Evolutionary conservation across 116 monocot species (phyloP).

Genomic region (Zostera marina): DNA sequence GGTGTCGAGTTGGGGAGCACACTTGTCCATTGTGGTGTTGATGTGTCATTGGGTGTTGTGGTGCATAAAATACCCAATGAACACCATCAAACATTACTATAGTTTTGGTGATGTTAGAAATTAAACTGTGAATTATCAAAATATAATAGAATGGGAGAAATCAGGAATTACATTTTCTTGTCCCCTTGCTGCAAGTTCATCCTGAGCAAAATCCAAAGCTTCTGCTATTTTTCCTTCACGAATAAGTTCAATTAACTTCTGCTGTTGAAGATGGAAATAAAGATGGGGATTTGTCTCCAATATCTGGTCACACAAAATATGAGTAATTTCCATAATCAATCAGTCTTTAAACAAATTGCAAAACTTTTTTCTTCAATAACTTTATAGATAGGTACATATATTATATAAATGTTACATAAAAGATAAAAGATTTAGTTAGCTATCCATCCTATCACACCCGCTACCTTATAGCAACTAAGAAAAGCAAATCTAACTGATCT

Average conservation of each 20-base stretch:
- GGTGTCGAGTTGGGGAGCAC: no score
- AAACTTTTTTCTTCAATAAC: background rate
- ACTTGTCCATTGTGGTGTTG: no score
- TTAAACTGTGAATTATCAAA: background rate
- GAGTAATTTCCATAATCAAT: background rate
- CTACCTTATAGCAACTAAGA: no score
- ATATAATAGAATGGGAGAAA: background rate
- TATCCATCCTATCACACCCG: no score
- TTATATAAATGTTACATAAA: no score
- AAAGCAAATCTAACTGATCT: no score
- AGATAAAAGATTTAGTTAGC: no score
- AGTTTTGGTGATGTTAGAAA: background rate
- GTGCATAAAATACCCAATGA: no score
- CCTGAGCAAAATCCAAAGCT: conserved; percentile 91
- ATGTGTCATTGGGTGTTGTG: no score
- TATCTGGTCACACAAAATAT: conserved; percentile 33
- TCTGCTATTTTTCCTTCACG: conserved; percentile 73
- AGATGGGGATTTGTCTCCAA: conserved; percentile 88
- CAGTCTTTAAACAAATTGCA: background rate
- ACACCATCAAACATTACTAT: no score
- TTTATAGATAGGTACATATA: no score
- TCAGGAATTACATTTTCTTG: conserved; percentile 51
- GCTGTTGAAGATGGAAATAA: conserved; percentile 87
- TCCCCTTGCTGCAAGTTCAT: conserved; percentile 67
- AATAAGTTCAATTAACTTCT: conserved; percentile 86